A percentile compares a stretch with the other conserved stretches of the same genome.
phyloP scores from a whole-genome alignment of 2,329 filamentous ascomycete genomes.

The Penicillium sp. region DNA sequence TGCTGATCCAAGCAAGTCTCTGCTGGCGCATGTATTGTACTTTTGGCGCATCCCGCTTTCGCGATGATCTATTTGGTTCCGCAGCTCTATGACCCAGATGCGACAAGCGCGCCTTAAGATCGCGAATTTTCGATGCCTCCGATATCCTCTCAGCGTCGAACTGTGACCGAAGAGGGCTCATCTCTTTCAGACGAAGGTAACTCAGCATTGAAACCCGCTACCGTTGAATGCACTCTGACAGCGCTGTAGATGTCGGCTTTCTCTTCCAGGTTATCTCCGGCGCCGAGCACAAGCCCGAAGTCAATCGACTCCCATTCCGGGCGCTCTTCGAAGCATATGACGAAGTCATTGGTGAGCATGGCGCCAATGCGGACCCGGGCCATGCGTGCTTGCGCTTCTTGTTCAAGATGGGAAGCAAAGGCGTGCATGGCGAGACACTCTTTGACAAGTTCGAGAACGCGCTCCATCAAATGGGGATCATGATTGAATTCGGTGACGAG shows the following conservation, averaged over 20 bases:
- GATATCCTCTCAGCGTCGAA: slow-evolving; percentile 45
- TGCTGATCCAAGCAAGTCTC: slow-evolving; percentile 9
- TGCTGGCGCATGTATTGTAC: slow-evolving; percentile 15
- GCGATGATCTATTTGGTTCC: slow-evolving; percentile 42
- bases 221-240: slow-evolving; percentile 2
- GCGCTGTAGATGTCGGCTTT: slow-evolving; percentile 69
- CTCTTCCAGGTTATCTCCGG: slow-evolving; percentile 74
- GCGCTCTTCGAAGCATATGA: slow-evolving; percentile 83
- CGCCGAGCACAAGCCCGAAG: slow-evolving; percentile 67
- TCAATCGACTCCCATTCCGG: slow-evolving; percentile 68
- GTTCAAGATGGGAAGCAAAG: slow-evolving; percentile 71
- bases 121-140: slow-evolving; percentile 54
- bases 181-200: slow-evolving; percentile 64
- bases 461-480: slow-evolving; percentile 69
- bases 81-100: slow-evolving; percentile 46
- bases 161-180: slow-evolving; percentile 43
- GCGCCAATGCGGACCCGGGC: slow-evolving; percentile 71
- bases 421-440: slow-evolving; percentile 58
- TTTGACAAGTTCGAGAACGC: slow-evolving; percentile 71
- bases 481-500: slow-evolving; percentile 62
- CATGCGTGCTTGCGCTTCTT: slow-evolving; percentile 75
- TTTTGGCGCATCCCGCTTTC: slow-evolving; percentile 24
- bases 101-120: slow-evolving; percentile 48
- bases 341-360: slow-evolving; percentile 69
- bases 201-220: slow-evolving; percentile 6